Conservation (phyloP, 371 early-diverging fungal genomes). For the Mortierella sp. region DNA sequence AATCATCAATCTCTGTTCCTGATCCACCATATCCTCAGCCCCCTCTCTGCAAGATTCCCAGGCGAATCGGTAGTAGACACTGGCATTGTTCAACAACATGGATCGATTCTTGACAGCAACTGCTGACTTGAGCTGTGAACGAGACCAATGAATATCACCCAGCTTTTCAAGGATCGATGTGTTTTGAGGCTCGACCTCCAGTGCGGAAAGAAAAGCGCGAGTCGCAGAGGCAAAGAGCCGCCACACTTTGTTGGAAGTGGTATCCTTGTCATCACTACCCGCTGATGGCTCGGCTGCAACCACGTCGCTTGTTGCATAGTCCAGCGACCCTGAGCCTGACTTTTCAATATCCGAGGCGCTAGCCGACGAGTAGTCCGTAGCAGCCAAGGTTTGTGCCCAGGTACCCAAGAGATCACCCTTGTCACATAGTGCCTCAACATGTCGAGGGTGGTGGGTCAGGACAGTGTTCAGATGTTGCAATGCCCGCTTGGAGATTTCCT, state of each 20-base stretch:
- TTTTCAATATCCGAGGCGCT: slow-evolving; percentile 18
- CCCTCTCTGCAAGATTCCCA: slow-evolving; percentile 51
- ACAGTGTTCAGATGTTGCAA: slow-evolving; percentile 62
- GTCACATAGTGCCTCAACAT: slow-evolving; percentile 78
- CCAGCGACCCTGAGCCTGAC: slow-evolving; percentile 31
- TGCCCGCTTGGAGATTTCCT: slow-evolving; percentile 58
- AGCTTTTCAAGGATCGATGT: slow-evolving; percentile 64
- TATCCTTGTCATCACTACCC: slow-evolving; percentile 8
- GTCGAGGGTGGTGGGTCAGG: slow-evolving; percentile 56
- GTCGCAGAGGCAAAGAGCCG: slow-evolving; percentile 62
- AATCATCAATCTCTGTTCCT: slow-evolving; percentile 41
- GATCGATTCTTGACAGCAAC: slow-evolving; percentile 61
- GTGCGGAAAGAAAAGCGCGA: slow-evolving; percentile 61
- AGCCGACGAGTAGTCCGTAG: slow-evolving; percentile 15
- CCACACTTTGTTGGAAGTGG: slow-evolving; percentile 58
- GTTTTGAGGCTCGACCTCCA: slow-evolving; percentile 64
- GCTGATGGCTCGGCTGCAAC: slow-evolving; percentile 30
- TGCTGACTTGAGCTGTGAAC: slow-evolving; percentile 59
- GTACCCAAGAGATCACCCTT: slow-evolving; percentile 72
- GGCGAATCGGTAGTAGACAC: slow-evolving; percentile 48
- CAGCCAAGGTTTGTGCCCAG: slow-evolving; percentile 62
- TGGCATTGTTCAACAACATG: slow-evolving; percentile 66
- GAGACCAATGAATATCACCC: slow-evolving; percentile 65
- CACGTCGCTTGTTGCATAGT: slow-evolving; percentile 28
- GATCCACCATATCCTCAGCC: slow-evolving; percentile 33